A percentile compares a stretch with the other conserved stretches of the same genome.
These are phyloP conservation scores for Fragilaria crotonensis DNA, from an alignment of 108 stramenopile species.

Conservation along the genomic window DNA sequence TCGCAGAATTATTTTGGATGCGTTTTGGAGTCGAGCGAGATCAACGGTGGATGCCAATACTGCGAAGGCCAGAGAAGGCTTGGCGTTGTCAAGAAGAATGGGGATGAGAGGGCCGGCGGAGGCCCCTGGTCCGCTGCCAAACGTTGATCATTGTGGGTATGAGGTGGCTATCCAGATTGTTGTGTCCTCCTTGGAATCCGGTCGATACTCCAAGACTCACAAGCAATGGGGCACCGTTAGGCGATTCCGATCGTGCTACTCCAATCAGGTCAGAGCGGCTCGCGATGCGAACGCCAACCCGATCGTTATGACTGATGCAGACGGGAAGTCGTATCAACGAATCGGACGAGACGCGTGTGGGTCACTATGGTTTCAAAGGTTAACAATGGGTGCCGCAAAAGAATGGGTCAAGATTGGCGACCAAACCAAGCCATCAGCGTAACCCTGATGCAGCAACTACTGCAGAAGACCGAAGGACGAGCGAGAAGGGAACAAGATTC, in stretches of 20 bases:
- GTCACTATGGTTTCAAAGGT: background rate
- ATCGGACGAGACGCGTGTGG: too few relatives aligned
- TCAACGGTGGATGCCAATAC: constrained; percentile 24
- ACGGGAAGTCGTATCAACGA: background rate
- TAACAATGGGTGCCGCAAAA: background rate
- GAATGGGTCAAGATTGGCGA: constrained; percentile 2
- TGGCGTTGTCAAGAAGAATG: background rate
- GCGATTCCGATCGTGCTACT: too few relatives aligned
- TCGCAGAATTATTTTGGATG: constrained; percentile 37
- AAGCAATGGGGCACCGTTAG: constrained; percentile 24
- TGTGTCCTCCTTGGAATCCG: constrained; percentile 7
- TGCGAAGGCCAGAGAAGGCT: background rate
- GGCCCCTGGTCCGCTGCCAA: constrained; percentile 4
- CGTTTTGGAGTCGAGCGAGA: constrained; percentile 30
- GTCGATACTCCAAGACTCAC: constrained; percentile 5
- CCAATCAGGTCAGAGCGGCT: too few relatives aligned
- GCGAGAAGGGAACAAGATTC: background rate
- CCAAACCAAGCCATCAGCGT: too few relatives aligned
- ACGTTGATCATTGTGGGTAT: too few relatives aligned
- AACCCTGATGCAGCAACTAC: background rate
- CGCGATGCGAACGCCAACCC: background rate
- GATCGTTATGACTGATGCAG: background rate
- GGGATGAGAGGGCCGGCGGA: background rate
- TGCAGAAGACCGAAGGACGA: background rate
- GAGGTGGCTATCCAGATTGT: constrained; percentile 24